A percentile compares a stretch with the other conserved stretches of the same genome.
Conservation (phyloP, 2,329 filamentous ascomycete species). For the Ceratocystis harringtonii region DNA sequence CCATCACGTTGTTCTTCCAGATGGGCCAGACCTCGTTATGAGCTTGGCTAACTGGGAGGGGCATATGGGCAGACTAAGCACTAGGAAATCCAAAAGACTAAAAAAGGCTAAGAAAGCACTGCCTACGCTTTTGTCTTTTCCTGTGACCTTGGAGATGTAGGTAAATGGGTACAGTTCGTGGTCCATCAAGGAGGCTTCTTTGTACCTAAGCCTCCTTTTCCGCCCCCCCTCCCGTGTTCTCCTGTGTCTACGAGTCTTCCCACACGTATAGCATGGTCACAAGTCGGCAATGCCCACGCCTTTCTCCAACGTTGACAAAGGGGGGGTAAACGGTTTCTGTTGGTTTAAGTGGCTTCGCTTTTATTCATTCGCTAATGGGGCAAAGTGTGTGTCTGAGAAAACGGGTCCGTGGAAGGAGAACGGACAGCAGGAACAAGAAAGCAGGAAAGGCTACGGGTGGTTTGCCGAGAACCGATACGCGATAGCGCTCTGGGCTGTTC, state of each 20-base stretch:
- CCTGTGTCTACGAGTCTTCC: neutral
- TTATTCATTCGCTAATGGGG: neutral
- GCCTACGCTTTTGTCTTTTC: neutral
- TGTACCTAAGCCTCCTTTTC: neutral
- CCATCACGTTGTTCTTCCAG: neutral
- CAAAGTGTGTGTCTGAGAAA: neutral
- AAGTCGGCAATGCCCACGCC: neutral
- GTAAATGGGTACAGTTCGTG: neutral
- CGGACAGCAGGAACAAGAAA: neutral
- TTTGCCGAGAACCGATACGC: constrained; percentile 1
- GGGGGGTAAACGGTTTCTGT: neutral
- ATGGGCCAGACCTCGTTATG: neutral
- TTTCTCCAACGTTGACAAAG: neutral
- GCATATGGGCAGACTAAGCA: neutral
- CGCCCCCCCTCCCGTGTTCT: neutral
- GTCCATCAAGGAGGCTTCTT: neutral
- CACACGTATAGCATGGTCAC: neutral
- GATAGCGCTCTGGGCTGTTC: neutral
- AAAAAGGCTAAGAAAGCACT: neutral
- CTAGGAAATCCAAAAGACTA: neutral
- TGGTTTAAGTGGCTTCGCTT: neutral
- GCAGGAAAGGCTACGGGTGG: neutral
- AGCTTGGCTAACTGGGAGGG: neutral
- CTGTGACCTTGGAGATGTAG: neutral
- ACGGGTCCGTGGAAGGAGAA: neutral